Percentiles rank a stretch among this genome's conserved stretches.
phyloP scores from a whole-genome alignment of 345 rosid genomes.

The Citrus maxima region DNA sequence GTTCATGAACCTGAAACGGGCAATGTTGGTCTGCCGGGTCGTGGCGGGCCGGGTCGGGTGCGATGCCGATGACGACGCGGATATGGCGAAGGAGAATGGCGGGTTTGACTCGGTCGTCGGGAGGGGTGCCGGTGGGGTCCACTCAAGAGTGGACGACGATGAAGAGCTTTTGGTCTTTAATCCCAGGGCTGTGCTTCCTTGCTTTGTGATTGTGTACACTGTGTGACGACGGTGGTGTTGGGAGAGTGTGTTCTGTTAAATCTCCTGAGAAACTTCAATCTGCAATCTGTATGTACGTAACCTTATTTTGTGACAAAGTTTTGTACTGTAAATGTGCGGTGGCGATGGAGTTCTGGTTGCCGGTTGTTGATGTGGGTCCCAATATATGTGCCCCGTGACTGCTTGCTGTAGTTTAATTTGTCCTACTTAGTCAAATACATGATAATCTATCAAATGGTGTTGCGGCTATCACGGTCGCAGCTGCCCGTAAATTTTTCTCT shows the following conservation, averaged over 20 bases:
- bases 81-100: conserved; percentile 45
- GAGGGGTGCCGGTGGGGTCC: conserved; percentile 46
- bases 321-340: neutral
- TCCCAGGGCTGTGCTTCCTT: conserved; percentile 99
- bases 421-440: too few relatives aligned
- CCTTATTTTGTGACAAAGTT: neutral
- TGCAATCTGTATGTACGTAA: conserved; percentile 4
- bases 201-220: conserved; percentile 84
- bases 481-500: neutral
- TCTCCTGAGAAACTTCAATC: neutral
- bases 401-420: too few relatives aligned
- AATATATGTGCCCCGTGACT: neutral
- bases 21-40: conserved; percentile 86
- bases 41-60: conserved; percentile 79
- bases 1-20: conserved; percentile 94
- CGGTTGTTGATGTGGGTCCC: neutral
- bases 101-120: conserved; percentile 74
- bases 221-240: conserved; percentile 18
- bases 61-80: conserved; percentile 45
- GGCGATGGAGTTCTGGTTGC: neutral
- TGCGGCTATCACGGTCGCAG: neutral
- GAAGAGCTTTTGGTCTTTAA: conserved; percentile 85
- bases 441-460: neutral
- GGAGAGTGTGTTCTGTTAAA: neutral
- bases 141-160: conserved; percentile 60